Conservation (phyloP, 305 asterid species). For the Fraxinus xanthoxyloides region DNA sequence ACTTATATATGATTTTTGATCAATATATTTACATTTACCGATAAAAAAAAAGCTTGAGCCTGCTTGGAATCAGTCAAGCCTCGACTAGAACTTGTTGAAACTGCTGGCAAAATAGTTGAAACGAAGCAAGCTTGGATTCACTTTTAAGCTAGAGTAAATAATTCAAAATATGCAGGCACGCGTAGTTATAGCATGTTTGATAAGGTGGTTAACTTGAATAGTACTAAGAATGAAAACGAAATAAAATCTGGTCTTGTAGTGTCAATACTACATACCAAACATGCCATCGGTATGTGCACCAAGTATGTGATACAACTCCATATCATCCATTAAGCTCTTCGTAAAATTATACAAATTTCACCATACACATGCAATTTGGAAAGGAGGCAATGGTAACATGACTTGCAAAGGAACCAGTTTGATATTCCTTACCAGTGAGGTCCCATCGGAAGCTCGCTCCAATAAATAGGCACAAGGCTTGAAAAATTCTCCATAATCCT, state of each 20-base stretch:
- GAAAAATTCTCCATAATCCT: constrained; percentile 44
- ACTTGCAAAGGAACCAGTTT: background rate
- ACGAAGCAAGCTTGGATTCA: background rate
- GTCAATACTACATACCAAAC: background rate
- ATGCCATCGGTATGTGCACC: background rate
- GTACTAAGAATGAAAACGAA: background rate
- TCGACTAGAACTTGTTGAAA: background rate
- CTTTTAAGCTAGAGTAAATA: background rate
- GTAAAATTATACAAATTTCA: background rate
- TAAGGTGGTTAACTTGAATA: background rate
- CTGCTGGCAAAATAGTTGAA: background rate
- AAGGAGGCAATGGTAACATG: background rate
- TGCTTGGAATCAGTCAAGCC: background rate
- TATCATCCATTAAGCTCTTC: background rate
- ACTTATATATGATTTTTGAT: too few species aligned
- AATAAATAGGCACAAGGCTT: constrained; percentile 42
- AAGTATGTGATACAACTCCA: background rate
- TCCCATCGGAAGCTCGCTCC: constrained; percentile 31
- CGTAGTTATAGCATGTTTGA: background rate
- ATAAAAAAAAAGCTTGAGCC: background rate
- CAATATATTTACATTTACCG: too few species aligned
- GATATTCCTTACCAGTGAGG: constrained; percentile 34
- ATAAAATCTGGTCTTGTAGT: background rate
- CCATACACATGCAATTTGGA: background rate
- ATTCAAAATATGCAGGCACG: background rate